These are phyloP conservation scores for Sordaria brevicollis DNA, from an alignment of 495 filamentous ascomycete species.

Conservation along the genomic window DNA sequence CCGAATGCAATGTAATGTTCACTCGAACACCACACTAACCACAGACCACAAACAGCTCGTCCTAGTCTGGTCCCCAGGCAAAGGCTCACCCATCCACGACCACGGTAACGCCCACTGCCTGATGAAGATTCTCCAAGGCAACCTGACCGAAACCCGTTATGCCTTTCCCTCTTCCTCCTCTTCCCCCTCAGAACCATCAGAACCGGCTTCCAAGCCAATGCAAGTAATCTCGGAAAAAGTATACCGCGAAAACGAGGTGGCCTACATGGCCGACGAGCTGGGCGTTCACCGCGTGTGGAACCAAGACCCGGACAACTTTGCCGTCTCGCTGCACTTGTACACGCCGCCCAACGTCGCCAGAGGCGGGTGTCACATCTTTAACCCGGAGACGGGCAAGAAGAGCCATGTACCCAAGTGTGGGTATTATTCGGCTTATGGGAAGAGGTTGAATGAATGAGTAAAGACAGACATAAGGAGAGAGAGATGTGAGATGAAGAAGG, in stretches of 20 bases:
- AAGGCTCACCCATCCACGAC: conserved; percentile 77
- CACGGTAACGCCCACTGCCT: conserved; percentile 75
- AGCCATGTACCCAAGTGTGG: conserved; percentile 57
- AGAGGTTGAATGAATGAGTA: conserved; percentile 20
- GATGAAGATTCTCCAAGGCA: conserved; percentile 63
- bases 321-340: conserved; percentile 83
- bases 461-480: too few species aligned
- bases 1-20: not conserved
- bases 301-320: conserved; percentile 52
- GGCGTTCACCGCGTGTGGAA: conserved; percentile 80
- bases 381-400: conserved; percentile 59
- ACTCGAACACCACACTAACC: not conserved
- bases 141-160: conserved; percentile 70
- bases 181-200: conserved; percentile 35
- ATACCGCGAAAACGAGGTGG: conserved; percentile 39
- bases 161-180: conserved; percentile 57
- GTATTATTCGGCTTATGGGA: conserved; percentile 49
- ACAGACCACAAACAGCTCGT: conserved; percentile 47
- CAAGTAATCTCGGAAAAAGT: conserved; percentile 41
- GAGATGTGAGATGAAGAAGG: not conserved
- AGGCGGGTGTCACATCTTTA: conserved; percentile 63
- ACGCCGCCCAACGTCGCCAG: conserved; percentile 80
- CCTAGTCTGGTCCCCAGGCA: conserved; percentile 89
- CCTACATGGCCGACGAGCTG: conserved; percentile 39
- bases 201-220: conserved; percentile 35